A percentile compares a stretch with the other conserved stretches of the same genome.
phyloP scores from a whole-genome alignment of 2,329 filamentous ascomycete genomes.

The Aspergillus novoparasiticus region DNA sequence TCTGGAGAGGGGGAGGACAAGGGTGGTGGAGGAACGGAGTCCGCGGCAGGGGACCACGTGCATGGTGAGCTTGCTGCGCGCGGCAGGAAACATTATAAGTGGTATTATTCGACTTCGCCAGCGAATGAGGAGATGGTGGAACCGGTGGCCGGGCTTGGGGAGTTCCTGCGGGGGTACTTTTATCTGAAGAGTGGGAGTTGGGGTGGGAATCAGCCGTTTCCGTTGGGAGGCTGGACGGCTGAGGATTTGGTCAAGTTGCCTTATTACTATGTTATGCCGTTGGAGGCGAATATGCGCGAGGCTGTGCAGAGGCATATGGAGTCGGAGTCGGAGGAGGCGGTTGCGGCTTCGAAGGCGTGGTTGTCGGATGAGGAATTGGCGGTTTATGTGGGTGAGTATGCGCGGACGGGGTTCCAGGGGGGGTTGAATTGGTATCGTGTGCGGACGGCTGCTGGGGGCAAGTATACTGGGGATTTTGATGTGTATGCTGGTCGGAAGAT shows the following conservation, averaged over 20 bases:
- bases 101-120: conserved; percentile 50
- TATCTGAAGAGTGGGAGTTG: conserved; percentile 68
- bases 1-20: conserved; percentile 3
- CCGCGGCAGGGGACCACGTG: conserved; percentile 48
- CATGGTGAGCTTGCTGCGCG: conserved; percentile 58
- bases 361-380: conserved; percentile 59
- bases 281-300: conserved; percentile 60
- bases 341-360: conserved; percentile 51
- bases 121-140: conserved; percentile 42
- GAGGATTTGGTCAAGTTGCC: conserved; percentile 62
- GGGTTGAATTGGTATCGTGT: conserved; percentile 70
- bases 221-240: conserved; percentile 60
- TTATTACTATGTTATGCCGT: conserved; percentile 69
- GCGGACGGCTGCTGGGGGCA: conserved; percentile 53
- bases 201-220: conserved; percentile 56
- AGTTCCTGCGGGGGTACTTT: conserved; percentile 68
- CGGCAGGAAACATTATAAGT: conserved; percentile 69
- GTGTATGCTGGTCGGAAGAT: conserved; percentile 64
- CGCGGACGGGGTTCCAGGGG: conserved; percentile 65
- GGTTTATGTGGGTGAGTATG: conserved; percentile 64
- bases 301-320: conserved; percentile 59
- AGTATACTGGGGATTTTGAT: conserved; percentile 54
- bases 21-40: conserved; percentile 13
- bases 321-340: conserved; percentile 46
- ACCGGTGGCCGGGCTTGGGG: conserved; percentile 54